phyloP scores from a whole-genome alignment of 345 rosid species.

The Eucalyptus caleyi region DNA sequence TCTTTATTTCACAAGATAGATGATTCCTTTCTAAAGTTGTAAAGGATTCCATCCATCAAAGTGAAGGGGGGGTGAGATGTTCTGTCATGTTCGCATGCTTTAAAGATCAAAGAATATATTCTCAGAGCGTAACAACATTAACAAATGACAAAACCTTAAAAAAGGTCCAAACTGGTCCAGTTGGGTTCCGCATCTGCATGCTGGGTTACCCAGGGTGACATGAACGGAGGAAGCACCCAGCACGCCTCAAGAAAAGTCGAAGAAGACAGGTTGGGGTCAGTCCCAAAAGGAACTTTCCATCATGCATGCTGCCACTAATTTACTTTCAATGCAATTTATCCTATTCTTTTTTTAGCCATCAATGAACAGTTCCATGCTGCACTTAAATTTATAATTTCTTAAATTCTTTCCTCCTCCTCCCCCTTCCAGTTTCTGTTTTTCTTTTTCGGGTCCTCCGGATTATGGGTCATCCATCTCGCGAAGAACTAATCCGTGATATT shows the following conservation, averaged over 20 bases:
- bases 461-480: not conserved
- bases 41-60: not conserved
- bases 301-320: not conserved
- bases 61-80: not conserved
- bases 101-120: not conserved
- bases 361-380: not conserved
- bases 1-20: not conserved
- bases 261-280: not conserved
- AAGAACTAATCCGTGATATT: not conserved
- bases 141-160: not conserved
- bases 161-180: not conserved
- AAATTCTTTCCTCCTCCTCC: not conserved
- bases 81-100: not conserved
- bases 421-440: not conserved
- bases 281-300: not conserved
- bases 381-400: not conserved
- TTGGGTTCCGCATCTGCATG: not conserved
- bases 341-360: not conserved
- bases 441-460: not conserved
- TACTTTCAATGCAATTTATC: not conserved
- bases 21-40: not conserved
- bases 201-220: not conserved
- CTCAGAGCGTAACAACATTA: not conserved
- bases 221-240: not conserved
- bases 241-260: not conserved